Percentiles rank a stretch among this genome's conserved stretches.
Conservation (phyloP, 208 protist genomes). For the Leishmania braziliensis region DNA sequence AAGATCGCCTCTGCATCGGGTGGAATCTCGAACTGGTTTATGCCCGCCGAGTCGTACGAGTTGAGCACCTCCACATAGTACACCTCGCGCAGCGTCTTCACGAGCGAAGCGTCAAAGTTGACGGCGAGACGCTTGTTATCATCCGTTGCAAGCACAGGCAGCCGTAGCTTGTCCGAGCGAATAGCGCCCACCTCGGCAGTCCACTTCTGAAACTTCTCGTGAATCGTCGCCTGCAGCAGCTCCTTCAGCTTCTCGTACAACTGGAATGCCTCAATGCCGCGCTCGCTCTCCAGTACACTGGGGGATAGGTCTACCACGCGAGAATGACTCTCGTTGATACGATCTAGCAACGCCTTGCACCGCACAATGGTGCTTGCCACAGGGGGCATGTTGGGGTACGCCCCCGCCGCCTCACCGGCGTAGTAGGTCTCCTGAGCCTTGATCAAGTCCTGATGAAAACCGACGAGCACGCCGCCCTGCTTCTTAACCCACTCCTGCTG, state of each 20-base stretch:
- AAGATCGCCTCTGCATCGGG: slow-evolving; percentile 88
- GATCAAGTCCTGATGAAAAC: slow-evolving; percentile 90
- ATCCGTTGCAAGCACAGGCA: slow-evolving; percentile 88
- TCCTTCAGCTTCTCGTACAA: slow-evolving; percentile 82
- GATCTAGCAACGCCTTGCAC: slow-evolving; percentile 93
- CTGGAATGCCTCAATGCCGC: slow-evolving; percentile 77
- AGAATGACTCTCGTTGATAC: slow-evolving; percentile 92
- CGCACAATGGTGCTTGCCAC: slow-evolving; percentile 92
- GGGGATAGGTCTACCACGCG: slow-evolving; percentile 75
- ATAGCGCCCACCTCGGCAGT: slow-evolving; percentile 84
- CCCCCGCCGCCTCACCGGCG: slow-evolving; percentile 66
- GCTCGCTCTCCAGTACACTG: slow-evolving; percentile 83
- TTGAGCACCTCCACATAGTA: slow-evolving; percentile 96
- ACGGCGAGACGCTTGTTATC: slow-evolving; percentile 70
- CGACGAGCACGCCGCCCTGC: slow-evolving; percentile 83
- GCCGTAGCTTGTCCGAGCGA: slow-evolving; percentile 94
- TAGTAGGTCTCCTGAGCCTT: slow-evolving; percentile 93
- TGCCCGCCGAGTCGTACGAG: slow-evolving; percentile 65
- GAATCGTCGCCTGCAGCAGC: slow-evolving; percentile 70
- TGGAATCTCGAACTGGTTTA: slow-evolving; percentile 82
- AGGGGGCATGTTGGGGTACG: slow-evolving; percentile 94
- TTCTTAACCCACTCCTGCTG: slow-evolving; percentile 95
- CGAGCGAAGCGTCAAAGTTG: slow-evolving; percentile 97
- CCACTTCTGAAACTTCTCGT: slow-evolving; percentile 91
- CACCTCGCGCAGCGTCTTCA: slow-evolving; percentile 95